These are phyloP conservation scores for Sonneratia alba DNA, from an alignment of 345 rosid genomes.

Conservation along the genomic window DNA sequence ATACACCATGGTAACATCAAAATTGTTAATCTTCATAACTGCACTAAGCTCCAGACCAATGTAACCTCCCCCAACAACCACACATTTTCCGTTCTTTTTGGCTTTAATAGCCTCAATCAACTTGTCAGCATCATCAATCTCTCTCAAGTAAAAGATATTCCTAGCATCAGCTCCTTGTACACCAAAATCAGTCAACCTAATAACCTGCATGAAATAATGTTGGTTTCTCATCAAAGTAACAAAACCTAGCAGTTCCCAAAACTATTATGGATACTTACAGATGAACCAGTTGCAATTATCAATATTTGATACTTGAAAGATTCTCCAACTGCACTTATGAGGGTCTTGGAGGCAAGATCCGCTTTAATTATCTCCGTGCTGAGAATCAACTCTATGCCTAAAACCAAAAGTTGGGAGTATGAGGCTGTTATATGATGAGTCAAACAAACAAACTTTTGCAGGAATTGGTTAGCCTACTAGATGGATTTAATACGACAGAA, in stretches of 20 bases:
- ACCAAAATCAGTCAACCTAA: constrained; percentile 79
- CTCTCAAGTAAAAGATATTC: constrained; percentile 84
- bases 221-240: background rate
- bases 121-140: constrained; percentile 78
- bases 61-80: constrained; percentile 95
- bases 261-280: constrained; percentile 34
- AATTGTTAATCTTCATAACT: constrained; percentile 52
- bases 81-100: constrained; percentile 80
- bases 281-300: constrained; percentile 86
- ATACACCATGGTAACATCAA: constrained; percentile 89
- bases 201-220: constrained; percentile 38
- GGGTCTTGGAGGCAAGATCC: constrained; percentile 63
- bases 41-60: constrained; percentile 97
- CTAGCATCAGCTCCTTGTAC: constrained; percentile 89
- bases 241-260: background rate
- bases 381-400: constrained; percentile 88
- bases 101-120: constrained; percentile 69
- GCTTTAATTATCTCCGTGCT: constrained; percentile 87
- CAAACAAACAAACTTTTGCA: background rate
- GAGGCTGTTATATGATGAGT: background rate
- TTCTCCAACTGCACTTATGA: constrained; percentile 65
- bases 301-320: constrained; percentile 58
- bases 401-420: constrained; percentile 13
- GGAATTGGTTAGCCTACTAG: background rate
- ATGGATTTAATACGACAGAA: background rate